These are phyloP conservation scores for Cutaneotrichosporon curvatum DNA, from an alignment of 1,284 basidiomycete species.

Conservation along the genomic window DNA sequence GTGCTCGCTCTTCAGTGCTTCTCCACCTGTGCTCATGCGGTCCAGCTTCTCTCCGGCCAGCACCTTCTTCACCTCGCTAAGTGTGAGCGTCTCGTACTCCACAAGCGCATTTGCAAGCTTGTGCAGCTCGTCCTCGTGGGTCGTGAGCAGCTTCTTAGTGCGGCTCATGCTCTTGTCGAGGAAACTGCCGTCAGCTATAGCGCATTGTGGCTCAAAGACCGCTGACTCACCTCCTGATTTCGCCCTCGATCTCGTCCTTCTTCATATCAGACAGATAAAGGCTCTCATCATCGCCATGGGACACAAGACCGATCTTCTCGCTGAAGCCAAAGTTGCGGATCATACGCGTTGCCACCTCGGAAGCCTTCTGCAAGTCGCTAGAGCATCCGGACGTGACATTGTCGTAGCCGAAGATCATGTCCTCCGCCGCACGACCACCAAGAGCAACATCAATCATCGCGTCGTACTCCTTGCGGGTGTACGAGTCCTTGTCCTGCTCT, in stretches of 20 bases:
- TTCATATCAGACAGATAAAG: conserved; percentile 63
- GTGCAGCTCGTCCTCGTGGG: conserved; percentile 71
- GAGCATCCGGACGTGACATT: conserved; percentile 85
- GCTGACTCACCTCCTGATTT: conserved; percentile 70
- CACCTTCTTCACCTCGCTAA: conserved; percentile 76
- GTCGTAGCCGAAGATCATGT: conserved; percentile 79
- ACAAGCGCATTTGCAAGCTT: conserved; percentile 79
- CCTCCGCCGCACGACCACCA: conserved; percentile 89
- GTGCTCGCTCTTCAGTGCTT: conserved; percentile 23
- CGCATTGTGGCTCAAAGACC: neutral
- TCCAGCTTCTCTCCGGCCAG: conserved; percentile 68
- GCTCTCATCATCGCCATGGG: conserved; percentile 63
- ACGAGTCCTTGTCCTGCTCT: conserved; percentile 60
- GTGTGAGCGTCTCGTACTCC: conserved; percentile 85
- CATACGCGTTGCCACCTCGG: conserved; percentile 74
- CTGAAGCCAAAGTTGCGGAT: conserved; percentile 79
- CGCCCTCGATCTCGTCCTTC: conserved; percentile 74
- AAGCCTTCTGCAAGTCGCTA: conserved; percentile 74
- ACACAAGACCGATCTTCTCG: conserved; percentile 68
- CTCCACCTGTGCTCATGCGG: conserved; percentile 23
- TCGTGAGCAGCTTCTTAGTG: conserved; percentile 60
- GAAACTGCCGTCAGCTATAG: conserved; percentile 54
- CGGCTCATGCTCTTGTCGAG: conserved; percentile 67
- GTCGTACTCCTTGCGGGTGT: conserved; percentile 39
- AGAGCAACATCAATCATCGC: conserved; percentile 76